Conservation (phyloP, 768 basidiomycete genomes). For the Serendipita sp. region DNA sequence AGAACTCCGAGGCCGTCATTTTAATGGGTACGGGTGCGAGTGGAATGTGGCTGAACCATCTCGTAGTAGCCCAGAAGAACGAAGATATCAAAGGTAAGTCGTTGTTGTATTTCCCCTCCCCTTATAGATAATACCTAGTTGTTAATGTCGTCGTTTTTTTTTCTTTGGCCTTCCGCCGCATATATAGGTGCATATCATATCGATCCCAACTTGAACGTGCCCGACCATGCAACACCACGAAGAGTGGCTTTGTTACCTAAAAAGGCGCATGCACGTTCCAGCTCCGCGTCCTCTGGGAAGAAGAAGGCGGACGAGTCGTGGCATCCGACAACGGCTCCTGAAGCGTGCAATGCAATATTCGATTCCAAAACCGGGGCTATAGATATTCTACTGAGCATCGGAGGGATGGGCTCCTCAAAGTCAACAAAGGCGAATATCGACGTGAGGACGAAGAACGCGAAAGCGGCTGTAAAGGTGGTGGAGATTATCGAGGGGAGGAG, state of each 20-base stretch:
- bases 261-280: neutral
- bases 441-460: neutral
- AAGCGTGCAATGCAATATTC: neutral
- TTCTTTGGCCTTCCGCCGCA: neutral
- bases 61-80: neutral
- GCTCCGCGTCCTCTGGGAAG: neutral
- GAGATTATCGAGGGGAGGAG: neutral
- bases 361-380: neutral
- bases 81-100: neutral
- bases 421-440: neutral
- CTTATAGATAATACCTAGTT: neutral
- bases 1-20: neutral
- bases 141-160: neutral
- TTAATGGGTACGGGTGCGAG: neutral
- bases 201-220: neutral
- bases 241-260: neutral
- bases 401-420: neutral
- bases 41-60: constrained; percentile 4
- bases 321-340: neutral
- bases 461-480: neutral
- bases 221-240: neutral
- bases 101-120: neutral
- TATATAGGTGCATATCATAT: neutral
- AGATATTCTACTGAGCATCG: neutral
- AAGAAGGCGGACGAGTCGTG: neutral